These are phyloP conservation scores for Globisporangium paddicum DNA, from an alignment of 352 stramenopile genomes.

Conservation along the genomic window DNA sequence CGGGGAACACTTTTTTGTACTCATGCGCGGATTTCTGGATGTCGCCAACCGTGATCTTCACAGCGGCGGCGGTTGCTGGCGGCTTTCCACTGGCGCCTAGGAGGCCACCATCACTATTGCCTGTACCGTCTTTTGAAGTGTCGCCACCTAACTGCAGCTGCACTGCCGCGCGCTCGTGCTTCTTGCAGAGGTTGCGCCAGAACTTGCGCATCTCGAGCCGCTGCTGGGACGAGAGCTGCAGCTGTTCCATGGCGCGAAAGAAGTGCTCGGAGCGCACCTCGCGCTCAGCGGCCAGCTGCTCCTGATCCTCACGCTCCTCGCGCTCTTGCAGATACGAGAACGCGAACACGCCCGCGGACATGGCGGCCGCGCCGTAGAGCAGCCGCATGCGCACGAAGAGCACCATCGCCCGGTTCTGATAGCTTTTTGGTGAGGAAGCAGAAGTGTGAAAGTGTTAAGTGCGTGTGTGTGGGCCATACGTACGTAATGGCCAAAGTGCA, in stretches of 20 bases:
- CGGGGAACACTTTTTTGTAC: slow-evolving; percentile 78
- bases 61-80: not conserved
- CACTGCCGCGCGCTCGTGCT: slow-evolving; percentile 11
- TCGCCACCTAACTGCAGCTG: not conserved
- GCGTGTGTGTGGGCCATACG: not conserved
- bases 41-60: slow-evolving; percentile 49
- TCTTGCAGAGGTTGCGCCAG: slow-evolving; percentile 68
- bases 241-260: slow-evolving; percentile 54
- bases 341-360: slow-evolving; percentile 69
- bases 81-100: not conserved
- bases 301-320: slow-evolving; percentile 62
- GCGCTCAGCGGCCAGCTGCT: slow-evolving; percentile 45
- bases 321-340: slow-evolving; percentile 81
- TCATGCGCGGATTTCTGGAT: slow-evolving; percentile 74
- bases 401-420: slow-evolving; percentile 9
- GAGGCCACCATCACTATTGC: too few relatives aligned
- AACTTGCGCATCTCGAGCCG: slow-evolving; percentile 72
- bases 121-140: not conserved
- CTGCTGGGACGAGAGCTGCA: slow-evolving; percentile 51
- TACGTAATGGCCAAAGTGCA: too few relatives aligned
- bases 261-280: slow-evolving; percentile 55
- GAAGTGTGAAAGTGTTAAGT: not conserved
- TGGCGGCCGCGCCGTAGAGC: slow-evolving; percentile 73
- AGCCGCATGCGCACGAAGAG: slow-evolving; percentile 47
- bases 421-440: not conserved